Percentiles rank a stretch among this genome's conserved stretches.
phyloP scores from a whole-genome alignment of 1,284 basidiomycete species.

The Athelia sp. region DNA sequence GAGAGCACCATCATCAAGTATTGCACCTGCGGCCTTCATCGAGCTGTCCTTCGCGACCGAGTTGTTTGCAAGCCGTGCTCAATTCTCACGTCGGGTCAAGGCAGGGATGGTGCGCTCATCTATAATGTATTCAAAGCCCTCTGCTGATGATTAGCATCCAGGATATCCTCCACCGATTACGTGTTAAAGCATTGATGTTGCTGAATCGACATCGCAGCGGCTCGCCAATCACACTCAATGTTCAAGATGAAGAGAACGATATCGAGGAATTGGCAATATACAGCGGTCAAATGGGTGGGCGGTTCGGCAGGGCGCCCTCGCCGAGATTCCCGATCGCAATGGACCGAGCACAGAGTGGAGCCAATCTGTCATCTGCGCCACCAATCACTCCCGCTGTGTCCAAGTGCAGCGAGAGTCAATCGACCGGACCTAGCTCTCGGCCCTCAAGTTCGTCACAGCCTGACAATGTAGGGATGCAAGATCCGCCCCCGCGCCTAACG shows the following conservation, averaged over 20 bases:
- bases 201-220: slow-evolving; percentile 22
- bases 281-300: too few species aligned
- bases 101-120: slow-evolving; percentile 31
- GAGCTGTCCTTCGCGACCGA: slow-evolving; percentile 33
- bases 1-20: slow-evolving; percentile 35
- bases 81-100: slow-evolving; percentile 33
- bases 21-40: slow-evolving; percentile 17
- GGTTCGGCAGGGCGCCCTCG: too few species aligned
- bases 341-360: too few species aligned
- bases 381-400: slow-evolving; percentile 24
- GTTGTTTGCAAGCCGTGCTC: slow-evolving; percentile 35
- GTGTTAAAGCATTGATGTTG: slow-evolving; percentile 33
- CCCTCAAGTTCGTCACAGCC: not conserved
- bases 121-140: not conserved
- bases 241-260: slow-evolving; percentile 28
- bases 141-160: not conserved
- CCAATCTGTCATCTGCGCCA: slow-evolving; percentile 42
- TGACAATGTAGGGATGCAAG: too few species aligned
- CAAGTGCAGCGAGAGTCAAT: not conserved
- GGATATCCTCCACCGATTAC: slow-evolving; percentile 30
- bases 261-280: too few species aligned
- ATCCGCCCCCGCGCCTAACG: too few species aligned
- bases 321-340: too few species aligned
- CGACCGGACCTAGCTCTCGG: not conserved
- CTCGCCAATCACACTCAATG: slow-evolving; percentile 4